A percentile compares a stretch with the other conserved stretches of the same genome.
Evolutionary conservation across 2,329 filamentous ascomycete genomes (phyloP).

Genomic region (Elsinoe batatas): DNA sequence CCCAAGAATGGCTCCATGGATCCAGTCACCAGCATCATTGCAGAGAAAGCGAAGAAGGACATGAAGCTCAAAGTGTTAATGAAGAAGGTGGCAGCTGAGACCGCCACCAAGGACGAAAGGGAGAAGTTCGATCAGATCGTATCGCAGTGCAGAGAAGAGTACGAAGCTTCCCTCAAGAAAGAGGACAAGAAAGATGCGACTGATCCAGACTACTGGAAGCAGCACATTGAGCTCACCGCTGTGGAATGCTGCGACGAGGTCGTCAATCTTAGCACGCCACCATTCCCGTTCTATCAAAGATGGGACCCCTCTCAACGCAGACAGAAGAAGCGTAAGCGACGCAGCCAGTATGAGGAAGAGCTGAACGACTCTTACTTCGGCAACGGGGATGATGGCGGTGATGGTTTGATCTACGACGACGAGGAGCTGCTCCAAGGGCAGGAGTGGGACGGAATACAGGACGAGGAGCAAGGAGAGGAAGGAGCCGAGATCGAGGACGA

Average conservation of each 20-base stretch:
- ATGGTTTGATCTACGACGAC: constrained; percentile 36
- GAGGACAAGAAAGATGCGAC: constrained; percentile 31
- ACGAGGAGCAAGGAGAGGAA: constrained; percentile 21
- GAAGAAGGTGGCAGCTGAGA: constrained; percentile 14
- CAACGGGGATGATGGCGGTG: constrained; percentile 24
- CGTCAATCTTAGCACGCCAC: constrained; percentile 61
- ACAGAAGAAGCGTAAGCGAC: constrained; percentile 33
- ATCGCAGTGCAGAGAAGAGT: constrained; percentile 10
- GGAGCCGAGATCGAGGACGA: constrained; percentile 43
- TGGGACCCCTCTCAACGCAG: constrained; percentile 68
- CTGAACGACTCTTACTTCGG: constrained; percentile 22
- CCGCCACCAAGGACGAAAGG: constrained; percentile 18
- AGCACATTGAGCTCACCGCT: constrained; percentile 63
- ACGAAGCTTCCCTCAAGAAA: constrained; percentile 15
- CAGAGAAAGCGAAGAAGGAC: constrained; percentile 1
- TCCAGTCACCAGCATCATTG: constrained; percentile 17
- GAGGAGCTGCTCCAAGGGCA: constrained; percentile 22
- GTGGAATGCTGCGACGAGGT: constrained; percentile 74
- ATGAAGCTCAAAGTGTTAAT: background rate
- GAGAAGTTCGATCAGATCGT: constrained; percentile 14
- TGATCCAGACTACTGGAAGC: constrained; percentile 58
- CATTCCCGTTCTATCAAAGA: constrained; percentile 75
- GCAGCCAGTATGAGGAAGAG: constrained; percentile 31
- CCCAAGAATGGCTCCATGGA: constrained; percentile 23
- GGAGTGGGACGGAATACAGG: constrained; percentile 15